Evolutionary conservation across 2,329 filamentous ascomycete genomes (phyloP).

Genomic region (Furcasterigmium sp.): DNA sequence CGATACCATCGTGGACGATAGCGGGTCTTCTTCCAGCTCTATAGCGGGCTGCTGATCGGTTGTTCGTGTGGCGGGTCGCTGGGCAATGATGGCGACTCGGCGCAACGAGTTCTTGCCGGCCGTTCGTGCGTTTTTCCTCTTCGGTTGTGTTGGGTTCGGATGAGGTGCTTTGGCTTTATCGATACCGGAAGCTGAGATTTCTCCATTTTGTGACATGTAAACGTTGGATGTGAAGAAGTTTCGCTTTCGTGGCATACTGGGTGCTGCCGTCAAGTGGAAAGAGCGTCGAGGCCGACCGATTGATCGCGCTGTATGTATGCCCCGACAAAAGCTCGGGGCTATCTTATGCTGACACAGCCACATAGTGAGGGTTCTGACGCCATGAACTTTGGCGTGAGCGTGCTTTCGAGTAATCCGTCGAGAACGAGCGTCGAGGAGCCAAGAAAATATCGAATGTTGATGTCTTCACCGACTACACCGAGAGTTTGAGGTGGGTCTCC

Average conservation of each 20-base stretch:
- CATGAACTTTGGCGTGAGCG: constrained; percentile 7
- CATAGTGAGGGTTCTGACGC: constrained; percentile 6
- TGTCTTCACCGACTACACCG: background rate
- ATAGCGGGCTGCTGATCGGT: constrained; percentile 33
- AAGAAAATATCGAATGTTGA: background rate
- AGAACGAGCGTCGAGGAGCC: too few relatives aligned
- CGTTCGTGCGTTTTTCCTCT: constrained; percentile 41
- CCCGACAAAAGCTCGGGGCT: constrained; percentile 7
- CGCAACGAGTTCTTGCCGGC: constrained; percentile 68
- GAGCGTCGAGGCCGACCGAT: constrained; percentile 18
- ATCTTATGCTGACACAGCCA: constrained; percentile 7
- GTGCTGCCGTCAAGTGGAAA: constrained; percentile 41
- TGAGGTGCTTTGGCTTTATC: constrained; percentile 3
- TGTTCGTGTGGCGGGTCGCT: constrained; percentile 45
- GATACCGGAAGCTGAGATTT: constrained; percentile 13
- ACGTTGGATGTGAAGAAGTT: constrained; percentile 64
- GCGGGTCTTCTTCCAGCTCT: constrained; percentile 15
- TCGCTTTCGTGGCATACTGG: constrained; percentile 46
- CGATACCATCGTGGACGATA: constrained; percentile 39
- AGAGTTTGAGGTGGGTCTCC: background rate
- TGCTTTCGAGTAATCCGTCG: background rate
- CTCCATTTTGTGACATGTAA: constrained; percentile 38
- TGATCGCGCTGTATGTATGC: constrained; percentile 6
- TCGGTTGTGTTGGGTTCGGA: constrained; percentile 18
- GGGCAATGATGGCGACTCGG: constrained; percentile 80